Evolutionary conservation across 352 stramenopile species (phyloP), one percentile per base, ranked within the genome.

Genomic region (Phytophthora cryptogea): DNA sequence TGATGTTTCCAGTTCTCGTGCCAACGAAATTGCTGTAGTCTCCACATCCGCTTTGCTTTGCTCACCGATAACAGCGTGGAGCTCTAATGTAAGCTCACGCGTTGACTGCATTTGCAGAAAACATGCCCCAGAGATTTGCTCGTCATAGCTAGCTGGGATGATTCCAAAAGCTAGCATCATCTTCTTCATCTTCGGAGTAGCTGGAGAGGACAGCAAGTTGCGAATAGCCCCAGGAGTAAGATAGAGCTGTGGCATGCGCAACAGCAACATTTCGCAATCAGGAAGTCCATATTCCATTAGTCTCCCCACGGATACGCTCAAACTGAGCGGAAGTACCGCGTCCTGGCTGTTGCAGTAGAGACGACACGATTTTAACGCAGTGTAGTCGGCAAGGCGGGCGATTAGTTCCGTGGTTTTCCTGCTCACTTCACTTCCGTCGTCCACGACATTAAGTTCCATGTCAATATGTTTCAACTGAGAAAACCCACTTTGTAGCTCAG

Each of bases 401-500:
- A 72, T 49, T 33, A 52, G 36, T 43, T 74, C 63, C n/a, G 55
- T 44, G 8, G 65, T 4, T 46, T 62, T 69, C 30, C 44, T 59
- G 28, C 50, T 48, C 3, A 20, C 33, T 46, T 43, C 41, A 13
- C 27, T 33, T 28, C 16, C 31, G 23, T 17, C 52, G 31, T 59
- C 57, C 37, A 40, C 17, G 5, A 53, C 30, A 44, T 17, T 52
- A 20, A 74, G 7, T 47, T 55, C 33, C 42, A 89, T 37, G 7
- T 90, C 76, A 27, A 90, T 65, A 42, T 80, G 54, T 41, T 80
- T 78, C 11, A 90, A 44, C 43, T 87, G 74, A 44, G 73, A 57
- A 43, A 88, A 75, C 1, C 63, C 69, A 39, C 67, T 71, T 63
- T 79, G 75, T 10, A 90, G 70, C 14, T 75, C 82, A 48, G 70